These are phyloP conservation scores for Claviceps sorghi DNA, from an alignment of 2,329 filamentous ascomycete genomes.

Conservation along the genomic window DNA sequence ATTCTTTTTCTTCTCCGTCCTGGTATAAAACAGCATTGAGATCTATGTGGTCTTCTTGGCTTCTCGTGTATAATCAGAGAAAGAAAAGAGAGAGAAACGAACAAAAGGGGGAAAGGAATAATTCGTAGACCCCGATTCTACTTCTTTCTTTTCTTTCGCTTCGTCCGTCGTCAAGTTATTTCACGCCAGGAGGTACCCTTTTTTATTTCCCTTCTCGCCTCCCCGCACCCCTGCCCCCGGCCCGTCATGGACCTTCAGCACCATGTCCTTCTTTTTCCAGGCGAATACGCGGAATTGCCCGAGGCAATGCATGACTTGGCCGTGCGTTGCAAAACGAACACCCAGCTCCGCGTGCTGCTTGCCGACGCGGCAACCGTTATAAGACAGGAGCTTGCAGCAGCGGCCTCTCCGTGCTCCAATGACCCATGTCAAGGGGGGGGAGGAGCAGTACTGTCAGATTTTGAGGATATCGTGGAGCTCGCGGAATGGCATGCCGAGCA, in stretches of 20 bases:
- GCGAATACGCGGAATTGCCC: background rate
- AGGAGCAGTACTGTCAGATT: background rate
- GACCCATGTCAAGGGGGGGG: background rate
- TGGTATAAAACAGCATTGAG: too few species aligned
- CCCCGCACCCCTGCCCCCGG: too few species aligned
- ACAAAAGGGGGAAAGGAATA: too few species aligned
- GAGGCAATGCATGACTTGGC: background rate
- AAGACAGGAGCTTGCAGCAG: background rate
- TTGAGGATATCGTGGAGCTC: background rate
- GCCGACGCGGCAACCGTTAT: background rate
- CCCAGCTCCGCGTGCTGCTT: background rate
- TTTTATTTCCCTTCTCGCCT: too few species aligned
- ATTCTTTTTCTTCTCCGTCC: too few species aligned
- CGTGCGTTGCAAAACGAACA: background rate
- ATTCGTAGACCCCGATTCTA: too few species aligned
- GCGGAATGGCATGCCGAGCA: background rate
- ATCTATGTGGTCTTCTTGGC: too few species aligned
- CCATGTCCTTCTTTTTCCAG: background rate
- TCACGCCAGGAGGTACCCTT: too few species aligned
- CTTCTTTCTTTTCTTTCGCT: too few species aligned
- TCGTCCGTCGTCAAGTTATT: too few species aligned
- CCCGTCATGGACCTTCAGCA: background rate
- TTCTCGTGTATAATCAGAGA: too few species aligned
- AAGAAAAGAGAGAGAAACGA: too few species aligned
- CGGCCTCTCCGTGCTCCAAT: background rate